Evolutionary conservation across 805 yeast species (phyloP).

Genomic region (Candida tibetensis): DNA sequence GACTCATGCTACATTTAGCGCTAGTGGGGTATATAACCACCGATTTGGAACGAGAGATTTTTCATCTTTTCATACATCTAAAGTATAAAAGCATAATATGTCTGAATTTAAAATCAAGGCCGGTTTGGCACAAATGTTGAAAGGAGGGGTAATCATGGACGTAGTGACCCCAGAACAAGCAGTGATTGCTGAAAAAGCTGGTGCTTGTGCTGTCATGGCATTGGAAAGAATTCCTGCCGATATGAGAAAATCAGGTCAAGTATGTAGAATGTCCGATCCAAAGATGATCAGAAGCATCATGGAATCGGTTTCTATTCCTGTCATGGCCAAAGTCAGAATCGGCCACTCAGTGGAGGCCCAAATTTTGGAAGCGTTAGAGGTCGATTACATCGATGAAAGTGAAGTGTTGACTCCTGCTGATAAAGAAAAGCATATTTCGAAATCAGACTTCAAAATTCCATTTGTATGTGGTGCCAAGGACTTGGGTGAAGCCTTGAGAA

Average conservation of each 20-base stretch:
- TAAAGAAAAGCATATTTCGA: conserved; percentile 59
- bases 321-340: conserved; percentile 84
- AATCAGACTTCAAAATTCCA: conserved; percentile 62
- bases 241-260: conserved; percentile 77
- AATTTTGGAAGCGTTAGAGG: conserved; percentile 64
- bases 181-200: conserved; percentile 73
- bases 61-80: too few species aligned
- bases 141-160: conserved; percentile 73
- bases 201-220: conserved; percentile 91
- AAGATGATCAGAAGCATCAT: conserved; percentile 71
- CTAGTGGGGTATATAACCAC: too few species aligned
- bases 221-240: conserved; percentile 83
- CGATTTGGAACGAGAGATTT: too few species aligned
- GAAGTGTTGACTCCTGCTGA: conserved; percentile 86
- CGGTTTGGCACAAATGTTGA: conserved; percentile 83
- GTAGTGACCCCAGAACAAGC: conserved; percentile 83
- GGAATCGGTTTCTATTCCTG: conserved; percentile 68
- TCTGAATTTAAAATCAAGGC: conserved; percentile 56
- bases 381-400: conserved; percentile 81
- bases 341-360: conserved; percentile 85
- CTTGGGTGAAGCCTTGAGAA: conserved; percentile 77
- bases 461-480: conserved; percentile 84
- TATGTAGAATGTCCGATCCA: conserved; percentile 85
- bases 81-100: conserved; percentile 12
- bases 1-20: too few species aligned